phyloP scores from a whole-genome alignment of 2,329 filamentous ascomycete species.

The Cercospora canescens region DNA sequence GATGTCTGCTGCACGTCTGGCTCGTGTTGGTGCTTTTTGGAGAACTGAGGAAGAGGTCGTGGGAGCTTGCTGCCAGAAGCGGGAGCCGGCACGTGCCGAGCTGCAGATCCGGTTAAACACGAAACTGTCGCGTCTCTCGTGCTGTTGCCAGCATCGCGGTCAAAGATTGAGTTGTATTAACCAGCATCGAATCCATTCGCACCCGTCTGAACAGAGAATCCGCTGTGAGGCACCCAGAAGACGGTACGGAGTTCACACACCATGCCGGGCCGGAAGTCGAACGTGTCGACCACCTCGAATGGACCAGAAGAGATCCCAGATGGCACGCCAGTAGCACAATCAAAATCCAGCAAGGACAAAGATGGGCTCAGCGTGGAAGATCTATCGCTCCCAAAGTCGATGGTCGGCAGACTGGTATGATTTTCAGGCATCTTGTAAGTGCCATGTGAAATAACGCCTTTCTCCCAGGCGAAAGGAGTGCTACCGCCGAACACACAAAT shows the following conservation, averaged over 20 bases:
- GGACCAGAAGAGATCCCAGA: slow-evolving; percentile 40
- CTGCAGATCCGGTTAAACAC: slow-evolving; percentile 1
- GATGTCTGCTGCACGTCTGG: not conserved
- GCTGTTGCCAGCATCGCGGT: not conserved
- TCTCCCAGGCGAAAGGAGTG: slow-evolving; percentile 10
- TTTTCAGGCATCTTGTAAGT: not conserved
- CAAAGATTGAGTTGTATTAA: not conserved
- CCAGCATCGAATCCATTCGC: not conserved
- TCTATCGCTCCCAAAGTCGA: slow-evolving; percentile 7
- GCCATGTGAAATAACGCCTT: not conserved
- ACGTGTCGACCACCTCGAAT: slow-evolving; percentile 42
- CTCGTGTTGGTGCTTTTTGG: not conserved
- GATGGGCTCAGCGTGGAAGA: slow-evolving; percentile 48
- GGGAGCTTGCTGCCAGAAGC: not conserved
- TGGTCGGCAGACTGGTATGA: slow-evolving; percentile 8
- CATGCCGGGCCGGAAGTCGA: slow-evolving; percentile 53
- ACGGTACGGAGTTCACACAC: not conserved
- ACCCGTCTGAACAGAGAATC: not conserved
- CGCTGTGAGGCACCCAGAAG: not conserved
- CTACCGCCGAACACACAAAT: slow-evolving; percentile 71
- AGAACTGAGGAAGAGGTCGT: not conserved
- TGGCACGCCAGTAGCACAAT: slow-evolving; percentile 25
- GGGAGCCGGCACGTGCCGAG: not conserved
- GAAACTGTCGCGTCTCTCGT: not conserved
- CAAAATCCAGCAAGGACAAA: slow-evolving; percentile 30